A percentile compares a stretch with the other conserved stretches of the same genome.
Evolutionary conservation across 2,329 filamentous ascomycete species (phyloP).

Genomic region (Scolecobasidium constrictum): DNA sequence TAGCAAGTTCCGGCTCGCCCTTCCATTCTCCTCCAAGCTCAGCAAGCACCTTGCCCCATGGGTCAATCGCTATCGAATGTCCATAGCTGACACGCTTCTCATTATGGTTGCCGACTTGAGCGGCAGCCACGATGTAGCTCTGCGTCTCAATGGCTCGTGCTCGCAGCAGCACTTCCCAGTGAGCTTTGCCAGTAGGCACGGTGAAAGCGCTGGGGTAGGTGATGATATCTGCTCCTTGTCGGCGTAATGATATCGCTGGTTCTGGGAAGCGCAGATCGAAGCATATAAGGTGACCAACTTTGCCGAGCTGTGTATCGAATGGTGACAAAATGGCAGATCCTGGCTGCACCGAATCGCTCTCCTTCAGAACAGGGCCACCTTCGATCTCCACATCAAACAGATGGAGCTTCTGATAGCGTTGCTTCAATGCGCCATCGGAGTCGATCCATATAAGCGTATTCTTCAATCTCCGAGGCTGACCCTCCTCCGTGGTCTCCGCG

Average conservation of each 20-base stretch:
- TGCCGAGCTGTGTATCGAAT: constrained; percentile 62
- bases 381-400: constrained; percentile 66
- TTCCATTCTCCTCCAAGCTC: constrained; percentile 46
- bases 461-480: constrained; percentile 40
- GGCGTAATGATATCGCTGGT: constrained; percentile 54
- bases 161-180: constrained; percentile 73
- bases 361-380: constrained; percentile 47
- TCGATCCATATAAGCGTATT: constrained; percentile 61
- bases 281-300: constrained; percentile 72
- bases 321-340: constrained; percentile 55
- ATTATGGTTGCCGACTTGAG: constrained; percentile 62
- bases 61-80: constrained; percentile 73
- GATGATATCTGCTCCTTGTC: constrained; percentile 61
- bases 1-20: constrained; percentile 29
- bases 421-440: constrained; percentile 44
- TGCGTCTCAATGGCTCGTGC: constrained; percentile 83
- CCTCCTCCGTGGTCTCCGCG: constrained; percentile 24
- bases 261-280: constrained; percentile 86
- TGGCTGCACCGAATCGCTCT: constrained; percentile 54
- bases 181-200: constrained; percentile 68
- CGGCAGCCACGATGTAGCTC: constrained; percentile 76
- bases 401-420: constrained; percentile 79
- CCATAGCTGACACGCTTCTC: constrained; percentile 74
- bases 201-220: constrained; percentile 90
- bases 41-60: constrained; percentile 69